phyloP scores from a whole-genome alignment of 1,284 basidiomycete genomes.

The Microbotryum lychnidis-dioicae region DNA sequence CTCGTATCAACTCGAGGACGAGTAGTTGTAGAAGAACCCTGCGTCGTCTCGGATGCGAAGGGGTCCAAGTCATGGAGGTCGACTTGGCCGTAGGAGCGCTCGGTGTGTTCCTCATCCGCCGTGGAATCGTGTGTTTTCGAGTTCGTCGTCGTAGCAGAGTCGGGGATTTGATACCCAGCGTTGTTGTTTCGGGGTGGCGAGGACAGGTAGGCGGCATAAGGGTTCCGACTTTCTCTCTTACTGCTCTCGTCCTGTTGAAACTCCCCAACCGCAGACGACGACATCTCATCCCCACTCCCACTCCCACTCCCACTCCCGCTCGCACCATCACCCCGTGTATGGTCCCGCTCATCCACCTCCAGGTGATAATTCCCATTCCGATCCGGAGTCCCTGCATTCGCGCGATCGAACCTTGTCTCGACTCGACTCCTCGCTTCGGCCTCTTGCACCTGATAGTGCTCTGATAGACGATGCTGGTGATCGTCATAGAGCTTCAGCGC shows the following conservation, averaged over 20 bases:
- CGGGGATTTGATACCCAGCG: too few relatives aligned
- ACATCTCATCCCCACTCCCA: not conserved
- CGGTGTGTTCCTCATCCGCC: too few relatives aligned
- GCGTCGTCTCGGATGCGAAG: too few relatives aligned
- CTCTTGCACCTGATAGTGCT: slow-evolving; percentile 19
- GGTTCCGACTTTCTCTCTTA: too few relatives aligned
- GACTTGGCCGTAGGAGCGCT: too few relatives aligned
- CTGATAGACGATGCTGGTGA: slow-evolving; percentile 4
- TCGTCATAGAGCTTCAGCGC: slow-evolving; percentile 21
- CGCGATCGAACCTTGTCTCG: slow-evolving; percentile 19
- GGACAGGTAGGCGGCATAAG: too few relatives aligned
- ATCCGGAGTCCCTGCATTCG: slow-evolving; percentile 3
- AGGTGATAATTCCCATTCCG: not conserved
- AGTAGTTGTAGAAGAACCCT: too few relatives aligned
- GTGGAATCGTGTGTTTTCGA: not conserved
- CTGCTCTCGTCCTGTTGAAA: not conserved
- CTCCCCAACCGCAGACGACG: not conserved
- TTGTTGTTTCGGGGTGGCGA: not conserved
- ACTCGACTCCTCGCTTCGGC: slow-evolving; percentile 20
- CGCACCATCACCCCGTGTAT: not conserved
- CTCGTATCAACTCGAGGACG: too few relatives aligned
- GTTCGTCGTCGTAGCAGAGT: not conserved
- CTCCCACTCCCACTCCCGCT: not conserved
- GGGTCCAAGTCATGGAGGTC: too few relatives aligned
- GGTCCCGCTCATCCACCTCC: not conserved